phyloP scores from a whole-genome alignment of 2,329 filamentous ascomycete species.

The Chaetomium olivaceum region DNA sequence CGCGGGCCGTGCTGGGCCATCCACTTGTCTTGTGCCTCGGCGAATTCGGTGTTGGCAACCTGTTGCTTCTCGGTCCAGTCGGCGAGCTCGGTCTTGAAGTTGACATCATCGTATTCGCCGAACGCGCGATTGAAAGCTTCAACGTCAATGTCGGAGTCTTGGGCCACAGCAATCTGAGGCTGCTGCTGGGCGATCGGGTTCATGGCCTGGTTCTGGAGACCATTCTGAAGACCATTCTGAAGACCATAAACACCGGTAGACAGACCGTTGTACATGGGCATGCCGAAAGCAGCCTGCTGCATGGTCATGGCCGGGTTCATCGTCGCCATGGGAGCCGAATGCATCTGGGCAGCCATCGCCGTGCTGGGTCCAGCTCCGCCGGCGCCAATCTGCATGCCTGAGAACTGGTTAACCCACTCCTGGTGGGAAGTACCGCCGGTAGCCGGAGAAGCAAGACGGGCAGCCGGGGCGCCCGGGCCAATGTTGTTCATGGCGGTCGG shows the following conservation, averaged over 20 bases:
- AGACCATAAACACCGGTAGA: slow-evolving; percentile 11
- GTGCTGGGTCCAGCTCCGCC: slow-evolving; percentile 12
- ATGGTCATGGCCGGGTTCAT: slow-evolving; percentile 16
- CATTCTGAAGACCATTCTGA: not conserved
- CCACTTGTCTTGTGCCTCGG: slow-evolving; percentile 35
- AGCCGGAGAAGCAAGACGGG: slow-evolving; percentile 23
- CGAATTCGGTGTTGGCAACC: slow-evolving; percentile 22
- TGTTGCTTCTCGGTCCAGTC: slow-evolving; percentile 24
- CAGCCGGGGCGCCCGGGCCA: slow-evolving; percentile 20
- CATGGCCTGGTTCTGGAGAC: slow-evolving; percentile 12
- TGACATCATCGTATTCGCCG: slow-evolving; percentile 34
- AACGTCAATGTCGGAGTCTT: slow-evolving; percentile 21
- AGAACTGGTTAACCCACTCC: slow-evolving; percentile 32
- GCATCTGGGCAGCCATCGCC: slow-evolving; percentile 11
- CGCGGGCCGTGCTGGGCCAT: slow-evolving; percentile 38
- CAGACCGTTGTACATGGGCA: slow-evolving; percentile 14
- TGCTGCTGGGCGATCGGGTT: slow-evolving; percentile 10
- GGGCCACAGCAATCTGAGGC: slow-evolving; percentile 11
- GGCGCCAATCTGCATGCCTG: slow-evolving; percentile 28
- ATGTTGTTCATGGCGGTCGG: slow-evolving; percentile 14
- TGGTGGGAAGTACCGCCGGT: slow-evolving; percentile 21
- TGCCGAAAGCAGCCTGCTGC: slow-evolving; percentile 11
- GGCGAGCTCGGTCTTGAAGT: slow-evolving; percentile 28
- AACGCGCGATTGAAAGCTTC: slow-evolving; percentile 36
- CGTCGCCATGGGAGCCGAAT: slow-evolving; percentile 4